Conservation (phyloP, 768 basidiomycete species). For the Naganishia vishniacii region DNA sequence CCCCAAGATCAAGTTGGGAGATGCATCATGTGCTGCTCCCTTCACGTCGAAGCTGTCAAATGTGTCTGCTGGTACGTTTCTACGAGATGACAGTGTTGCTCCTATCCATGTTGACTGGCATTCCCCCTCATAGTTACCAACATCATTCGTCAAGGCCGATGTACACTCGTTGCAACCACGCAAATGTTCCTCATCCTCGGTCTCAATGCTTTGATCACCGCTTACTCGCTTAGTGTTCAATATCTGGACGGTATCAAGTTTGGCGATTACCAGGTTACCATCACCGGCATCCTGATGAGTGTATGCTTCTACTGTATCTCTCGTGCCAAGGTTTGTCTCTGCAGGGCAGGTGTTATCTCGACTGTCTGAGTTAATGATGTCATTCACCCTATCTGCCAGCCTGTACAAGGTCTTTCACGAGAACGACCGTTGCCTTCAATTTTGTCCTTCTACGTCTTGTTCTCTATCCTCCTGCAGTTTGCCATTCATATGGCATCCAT, state of each 20-base stretch:
- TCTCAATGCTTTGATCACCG: constrained; percentile 93
- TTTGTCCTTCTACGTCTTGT: constrained; percentile 89
- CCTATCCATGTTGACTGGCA: too few species aligned
- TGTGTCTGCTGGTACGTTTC: constrained; percentile 81
- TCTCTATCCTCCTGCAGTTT: constrained; percentile 88
- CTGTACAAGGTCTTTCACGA: constrained; percentile 89
- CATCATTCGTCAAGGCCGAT: constrained; percentile 96
- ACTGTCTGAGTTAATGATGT: background rate
- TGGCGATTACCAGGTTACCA: constrained; percentile 96
- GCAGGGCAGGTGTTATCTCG: background rate
- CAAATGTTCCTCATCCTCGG: constrained; percentile 99
- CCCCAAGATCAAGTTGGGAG: constrained; percentile 98
- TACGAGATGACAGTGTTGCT: background rate
- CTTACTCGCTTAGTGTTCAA: constrained; percentile 95
- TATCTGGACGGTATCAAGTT: constrained; percentile 99
- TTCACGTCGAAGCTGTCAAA: constrained; percentile 98
- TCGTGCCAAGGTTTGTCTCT: constrained; percentile 73
- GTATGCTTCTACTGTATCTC: constrained; percentile 98
- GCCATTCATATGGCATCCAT: constrained; percentile 83
- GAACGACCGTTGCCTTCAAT: constrained; percentile 93
- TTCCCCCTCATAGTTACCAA: constrained; percentile 76
- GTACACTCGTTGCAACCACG: constrained; percentile 94
- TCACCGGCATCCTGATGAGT: constrained; percentile 95
- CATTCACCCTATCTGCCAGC: constrained; percentile 58
- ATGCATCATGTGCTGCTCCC: constrained; percentile 95